Evolutionary conservation across 192 early-diverging fungal genomes (phyloP), one percentile per base, ranked within the genome.

Genomic region (Gaertneriomyces semiglobifer): DNA sequence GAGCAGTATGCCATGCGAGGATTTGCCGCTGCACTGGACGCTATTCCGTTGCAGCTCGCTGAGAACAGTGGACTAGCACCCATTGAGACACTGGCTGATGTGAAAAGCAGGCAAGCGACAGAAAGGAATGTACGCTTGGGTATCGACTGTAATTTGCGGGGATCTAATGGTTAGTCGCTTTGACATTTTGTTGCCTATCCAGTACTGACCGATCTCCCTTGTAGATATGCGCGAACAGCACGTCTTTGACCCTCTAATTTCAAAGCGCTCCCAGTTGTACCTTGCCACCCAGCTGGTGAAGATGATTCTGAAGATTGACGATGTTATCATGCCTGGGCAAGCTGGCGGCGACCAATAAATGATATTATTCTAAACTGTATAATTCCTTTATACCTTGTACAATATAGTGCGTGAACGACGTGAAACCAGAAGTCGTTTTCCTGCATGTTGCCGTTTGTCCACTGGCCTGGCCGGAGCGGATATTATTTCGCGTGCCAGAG

Each of bases 1-100:
- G 96, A 99, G 81, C 98, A 99, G 81, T 98, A 99, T 68, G 98
- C 98, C n/a, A 96, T 98, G 91, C 88, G 98, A 69, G 90, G 89
- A n/a, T 99, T 98, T 77, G 91, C 96, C 7, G 80, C 88, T 72
- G 98, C 98, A 10, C 85, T 99, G 41, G 98, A 99, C 69, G 92
- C 93, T 11, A 90, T 93, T 42, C 94, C 96, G 12, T 81, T 96
- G 64, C 84, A 92, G 7, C 82, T 98, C 42, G 93, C 98, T 25
- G 95, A 98, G 74, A 99, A 99, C 88, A 96, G 93, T 70, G 98
- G 98, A 4, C 77, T 98, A 25, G 85, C 90, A 5, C 95, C 98
- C 43, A 98, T 99, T 60, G 95, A 98, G 76, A 94, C 95, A 4
- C 81, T 99, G 64, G 92, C 96, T 4, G 88, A 91, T 41, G 92